Base-by-base conservation (phyloP, 2,329 filamentous ascomycete species). In the Fusarium hainanense region DNA sequence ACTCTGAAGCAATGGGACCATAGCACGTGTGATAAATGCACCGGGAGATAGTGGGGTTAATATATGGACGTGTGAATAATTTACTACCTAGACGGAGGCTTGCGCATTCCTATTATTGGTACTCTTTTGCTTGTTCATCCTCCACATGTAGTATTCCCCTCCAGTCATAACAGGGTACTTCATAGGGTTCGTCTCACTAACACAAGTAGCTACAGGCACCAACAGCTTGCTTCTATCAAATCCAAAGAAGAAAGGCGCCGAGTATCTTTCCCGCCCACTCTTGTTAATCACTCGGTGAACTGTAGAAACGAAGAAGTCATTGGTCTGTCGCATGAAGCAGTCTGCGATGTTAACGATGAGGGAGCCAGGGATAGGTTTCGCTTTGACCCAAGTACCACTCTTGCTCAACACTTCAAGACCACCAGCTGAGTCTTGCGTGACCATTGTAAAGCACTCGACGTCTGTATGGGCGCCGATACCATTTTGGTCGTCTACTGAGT, bases 281-380 rank as follows among this genome's bases (percentile, higher is more conserved):
- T 74, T 66, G 51, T 85, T 86, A 34, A 82, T 78, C 3, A 82
- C 84, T 3, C 83, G 75, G 64, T 85, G 85, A n/a, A 86, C 79
- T 0, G 83, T 85, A 46, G 81, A 84, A 56, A 83, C 79, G 58
- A 84, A 86, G 47, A 75, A 60, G 20, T 82, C 84, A 57, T 87
- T 87, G 2, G 84, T 85, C 76, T 83, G 84, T 18, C 84, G 79
- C 79, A 84, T 84, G 65, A 87, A 73, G 55, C 82, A 84, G 69
- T 87, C 83, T 8, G 80, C 85, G 20, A 86, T 82, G 54, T 87
- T 87, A n/a, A 87, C 82, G 18, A 87, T 83, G 47, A 85, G 79
- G 0, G 83, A 79, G 2, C 78, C 81, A 2, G 78, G 77, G 2
- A 83, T 72, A 4, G 83, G 81, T 6, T 70, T 66, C 0, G 82